Base-by-base conservation (phyloP, 2,329 filamentous ascomycete genomes). In the Verticillium isaacii region DNA sequence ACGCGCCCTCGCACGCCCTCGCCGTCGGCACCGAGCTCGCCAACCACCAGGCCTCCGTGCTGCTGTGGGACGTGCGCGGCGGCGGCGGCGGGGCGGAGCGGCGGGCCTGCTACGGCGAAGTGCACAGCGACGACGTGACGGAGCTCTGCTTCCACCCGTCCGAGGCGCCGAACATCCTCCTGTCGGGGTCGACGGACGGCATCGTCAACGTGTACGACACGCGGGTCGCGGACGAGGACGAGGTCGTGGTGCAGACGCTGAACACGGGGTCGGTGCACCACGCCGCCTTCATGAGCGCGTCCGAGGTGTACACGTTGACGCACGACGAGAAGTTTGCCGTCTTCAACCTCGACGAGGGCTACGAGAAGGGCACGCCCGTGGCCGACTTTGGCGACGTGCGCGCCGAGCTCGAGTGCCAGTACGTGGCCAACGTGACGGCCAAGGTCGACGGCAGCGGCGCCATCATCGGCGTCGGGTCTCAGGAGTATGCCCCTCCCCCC, bases 161-260 rank as follows among this genome's bases (percentile, higher is more conserved):
- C 2, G 78, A 84, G 57, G 58, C 58, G 17, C 80, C 84, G 0
- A 80, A 83, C 55, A 77, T 90, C 17, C 82, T 94, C 6, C 80
- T 94, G 12, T 92, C 90, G 1, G 90, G 89, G 54, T 92, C 89
- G 41, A 94, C 90, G 15, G 91, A 95, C 74, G 90, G 90, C 7
- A 83, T 94, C 1, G 83, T 94, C 68, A 93, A 90, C 70, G 79
- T 94, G 56, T 91, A 89, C 75, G 88, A 95, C 75, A 89, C 85
- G 19, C 81, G 82, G 57, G 82, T 91, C 62, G 75, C 80, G 19
- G 89, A 91, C 67, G 91, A 94, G 74, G 91, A 94, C 70, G 91
- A 94, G 56, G 87, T 91, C 1, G 78, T 93, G 23, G 80, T 90
- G 62, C 89, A 92, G 74, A 90, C 92, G 14, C 87, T 93, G 72